Evolutionary conservation across 768 basidiomycete genomes (phyloP), one percentile per base, ranked within the genome.

Genomic region (Phlebiopsis gigantea): DNA sequence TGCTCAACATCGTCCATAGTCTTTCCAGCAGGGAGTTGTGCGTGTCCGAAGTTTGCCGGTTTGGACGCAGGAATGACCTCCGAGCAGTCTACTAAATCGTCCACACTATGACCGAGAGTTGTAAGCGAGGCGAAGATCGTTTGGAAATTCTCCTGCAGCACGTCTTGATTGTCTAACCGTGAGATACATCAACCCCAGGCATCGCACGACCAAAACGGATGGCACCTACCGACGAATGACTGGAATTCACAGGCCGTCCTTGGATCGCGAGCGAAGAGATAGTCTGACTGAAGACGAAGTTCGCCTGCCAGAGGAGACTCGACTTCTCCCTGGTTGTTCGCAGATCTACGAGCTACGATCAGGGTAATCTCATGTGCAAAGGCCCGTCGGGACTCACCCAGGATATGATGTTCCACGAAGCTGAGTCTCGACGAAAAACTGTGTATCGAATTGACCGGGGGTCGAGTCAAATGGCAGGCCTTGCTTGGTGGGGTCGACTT

Each of bases 211-310:
- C 3, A 45, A 10, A 2, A 12, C 44, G 5, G 5, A 45, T 21
- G 3, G 10, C 14, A 60, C 58, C 31, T 39, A 62, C 60, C 58
- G 45, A 62, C 65, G 55, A 68, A 65, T 5, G 62, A 62, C 56
- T 68, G 67, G 66, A 66, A 68, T 39, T 64, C 62, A 57, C 67
- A 68, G 41, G 67, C 66, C 31, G 67, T 69, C 25, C 66, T 57
- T n/a, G 63, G 52, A 57, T 69, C 67, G n/a, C 67, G 67, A 17
- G 67, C 66, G 28, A 69, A 28, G 44, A 61, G 28, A 31, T 46
- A 59, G 57, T 69, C 67, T 43, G 66, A 66, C 47, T 67, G 66
- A 44, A 69, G 59, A 55, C 67, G 67, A 46, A 69, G 53, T 57
- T 69, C 67, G 44, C 67, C 67, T n/a, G 46, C 31, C n/a, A 67